These are phyloP conservation scores for Yarrowia keelungensis DNA, from an alignment of 805 yeast species.

Conservation along the genomic window DNA sequence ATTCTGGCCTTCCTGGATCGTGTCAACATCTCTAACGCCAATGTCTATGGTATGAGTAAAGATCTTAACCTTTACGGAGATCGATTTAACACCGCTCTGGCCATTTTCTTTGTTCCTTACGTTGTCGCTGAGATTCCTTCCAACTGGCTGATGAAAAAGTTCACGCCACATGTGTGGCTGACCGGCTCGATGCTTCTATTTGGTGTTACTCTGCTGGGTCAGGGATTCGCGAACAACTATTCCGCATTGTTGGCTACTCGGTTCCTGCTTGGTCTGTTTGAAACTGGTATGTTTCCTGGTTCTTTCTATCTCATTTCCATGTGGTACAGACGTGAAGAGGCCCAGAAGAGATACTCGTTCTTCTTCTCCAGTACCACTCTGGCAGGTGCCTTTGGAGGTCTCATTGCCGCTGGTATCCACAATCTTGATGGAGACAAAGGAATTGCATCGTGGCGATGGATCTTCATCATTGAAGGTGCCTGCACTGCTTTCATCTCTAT, in stretches of 20 bases:
- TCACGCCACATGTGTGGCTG: conserved; percentile 72
- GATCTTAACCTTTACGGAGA: conserved; percentile 63
- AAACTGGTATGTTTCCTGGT: conserved; percentile 77
- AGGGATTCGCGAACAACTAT: conserved; percentile 67
- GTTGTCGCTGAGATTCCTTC: conserved; percentile 69
- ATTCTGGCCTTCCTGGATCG: conserved; percentile 80
- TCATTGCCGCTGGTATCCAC: conserved; percentile 66
- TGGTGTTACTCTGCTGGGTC: conserved; percentile 68
- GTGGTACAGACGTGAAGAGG: conserved; percentile 70
- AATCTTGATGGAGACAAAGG: conserved; percentile 58
- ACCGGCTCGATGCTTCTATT: conserved; percentile 63
- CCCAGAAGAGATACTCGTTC: conserved; percentile 71
- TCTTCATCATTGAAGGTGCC: conserved; percentile 61
- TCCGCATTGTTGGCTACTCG: conserved; percentile 68
- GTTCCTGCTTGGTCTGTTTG: conserved; percentile 71
- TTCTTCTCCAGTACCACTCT: conserved; percentile 74
- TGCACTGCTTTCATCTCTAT: conserved; percentile 50
- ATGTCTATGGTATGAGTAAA: conserved; percentile 67
- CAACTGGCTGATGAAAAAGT: conserved; percentile 63
- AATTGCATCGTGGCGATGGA: conserved; percentile 62
- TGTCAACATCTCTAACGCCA: conserved; percentile 83
- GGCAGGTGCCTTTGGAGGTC: conserved; percentile 80
- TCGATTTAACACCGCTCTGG: conserved; percentile 69
- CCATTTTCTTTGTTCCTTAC: conserved; percentile 78
- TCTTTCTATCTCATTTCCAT: conserved; percentile 72